Conservation (phyloP, 345 rosid species). For the Brassica juncea region DNA sequence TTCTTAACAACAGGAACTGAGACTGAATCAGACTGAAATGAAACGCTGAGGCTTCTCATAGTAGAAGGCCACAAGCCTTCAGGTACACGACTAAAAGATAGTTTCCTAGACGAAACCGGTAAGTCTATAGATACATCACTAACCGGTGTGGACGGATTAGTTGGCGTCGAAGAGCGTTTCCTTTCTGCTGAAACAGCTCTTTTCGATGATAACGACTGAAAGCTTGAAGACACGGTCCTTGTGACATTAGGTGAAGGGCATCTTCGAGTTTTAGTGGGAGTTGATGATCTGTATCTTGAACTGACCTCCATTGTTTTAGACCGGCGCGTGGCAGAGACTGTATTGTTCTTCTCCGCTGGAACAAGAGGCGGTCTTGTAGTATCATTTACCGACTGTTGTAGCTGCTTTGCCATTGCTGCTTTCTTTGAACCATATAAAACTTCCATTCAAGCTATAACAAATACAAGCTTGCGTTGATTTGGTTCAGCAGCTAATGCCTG, state of each 20-base stretch:
- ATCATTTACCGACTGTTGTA: constrained; percentile 52
- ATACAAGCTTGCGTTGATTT: constrained; percentile 52
- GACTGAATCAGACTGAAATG: constrained; percentile 85
- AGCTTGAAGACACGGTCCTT: constrained; percentile 45
- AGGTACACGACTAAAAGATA: constrained; percentile 57
- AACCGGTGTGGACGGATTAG: constrained; percentile 72
- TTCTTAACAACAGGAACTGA: constrained; percentile 77
- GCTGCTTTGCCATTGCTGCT: constrained; percentile 39
- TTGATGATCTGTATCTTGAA: constrained; percentile 80
- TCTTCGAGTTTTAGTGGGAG: constrained; percentile 55
- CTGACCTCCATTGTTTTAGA: constrained; percentile 61
- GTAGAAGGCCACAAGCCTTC: constrained; percentile 98
- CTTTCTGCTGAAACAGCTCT: constrained; percentile 86
- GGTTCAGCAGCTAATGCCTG: constrained; percentile 40
- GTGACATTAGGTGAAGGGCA: constrained; percentile 66
- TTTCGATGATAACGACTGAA: constrained; percentile 48
- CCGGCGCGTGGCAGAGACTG: constrained; percentile 42
- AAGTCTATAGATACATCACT: constrained; percentile 55
- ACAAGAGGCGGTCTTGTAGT: constrained; percentile 63
- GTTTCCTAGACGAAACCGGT: constrained; percentile 54
- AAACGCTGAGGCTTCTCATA: constrained; percentile 92
- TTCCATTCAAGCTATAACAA: constrained; percentile 62
- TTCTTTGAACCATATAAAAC: constrained; percentile 50
- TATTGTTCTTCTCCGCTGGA: constrained; percentile 75
- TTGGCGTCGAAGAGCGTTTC: constrained; percentile 71